phyloP scores from a whole-genome alignment of 495 filamentous ascomycete genomes.

The Podospora pseudoanserina region DNA sequence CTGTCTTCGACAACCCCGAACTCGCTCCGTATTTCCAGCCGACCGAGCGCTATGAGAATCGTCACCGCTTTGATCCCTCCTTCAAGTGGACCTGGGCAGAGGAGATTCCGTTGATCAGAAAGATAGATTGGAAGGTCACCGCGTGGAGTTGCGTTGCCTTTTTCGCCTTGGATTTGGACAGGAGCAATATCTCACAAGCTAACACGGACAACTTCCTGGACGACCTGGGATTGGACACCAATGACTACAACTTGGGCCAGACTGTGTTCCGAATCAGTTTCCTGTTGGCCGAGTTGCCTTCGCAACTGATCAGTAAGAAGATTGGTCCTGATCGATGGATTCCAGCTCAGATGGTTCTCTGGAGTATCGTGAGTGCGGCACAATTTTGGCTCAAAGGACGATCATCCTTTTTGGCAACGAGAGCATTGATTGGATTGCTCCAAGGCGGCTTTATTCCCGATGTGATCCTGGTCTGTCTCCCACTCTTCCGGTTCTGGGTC shows the following conservation, averaged over 20 bases:
- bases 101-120: constrained; percentile 35
- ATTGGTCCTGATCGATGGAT: constrained; percentile 83
- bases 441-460: constrained; percentile 55
- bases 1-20: constrained; percentile 49
- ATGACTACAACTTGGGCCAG: constrained; percentile 58
- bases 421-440: constrained; percentile 39
- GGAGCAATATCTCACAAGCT: constrained; percentile 29
- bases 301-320: constrained; percentile 64
- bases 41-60: constrained; percentile 47
- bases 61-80: constrained; percentile 50
- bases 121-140: constrained; percentile 30
- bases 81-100: constrained; percentile 52
- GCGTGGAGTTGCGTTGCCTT: constrained; percentile 25
- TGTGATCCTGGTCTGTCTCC: constrained; percentile 34
- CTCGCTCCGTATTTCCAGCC: constrained; percentile 47
- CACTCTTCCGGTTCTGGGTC: neutral
- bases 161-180: constrained; percentile 27
- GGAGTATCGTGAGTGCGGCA: constrained; percentile 42
- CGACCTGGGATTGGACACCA: constrained; percentile 28
- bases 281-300: constrained; percentile 66
- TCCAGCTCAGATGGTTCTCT: constrained; percentile 52
- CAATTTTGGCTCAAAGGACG: constrained; percentile 34
- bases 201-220: constrained; percentile 38
- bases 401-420: constrained; percentile 38
- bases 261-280: constrained; percentile 70